Evolutionary conservation across 345 rosid species (phyloP), one percentile per base, ranked within the genome.

Genomic region (Populus euphratica): DNA sequence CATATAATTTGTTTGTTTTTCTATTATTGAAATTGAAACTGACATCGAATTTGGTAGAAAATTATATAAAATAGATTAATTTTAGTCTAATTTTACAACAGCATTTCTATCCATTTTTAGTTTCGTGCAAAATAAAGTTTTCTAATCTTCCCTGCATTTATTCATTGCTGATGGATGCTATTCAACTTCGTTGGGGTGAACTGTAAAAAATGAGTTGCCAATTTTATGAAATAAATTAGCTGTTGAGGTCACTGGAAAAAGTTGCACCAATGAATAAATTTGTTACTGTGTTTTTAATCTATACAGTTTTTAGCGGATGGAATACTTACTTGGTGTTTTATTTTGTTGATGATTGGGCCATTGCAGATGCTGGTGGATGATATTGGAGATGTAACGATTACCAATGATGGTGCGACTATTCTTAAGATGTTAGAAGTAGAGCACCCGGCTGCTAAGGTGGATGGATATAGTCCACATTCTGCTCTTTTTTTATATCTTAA

Each of bases 391-490:
- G 97, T 94, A 38, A 92, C 97, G 17, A 94, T 96, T 66, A 96
- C 99, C 9, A 91, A 94, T 76, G 99, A 96, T 44, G 98, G 99
- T 78, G 98, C 97, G 23, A 96, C 99, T 2, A 91, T 96, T 73
- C 91, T 96, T 38, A 91, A 93, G 83, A 93, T 94, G 98, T 73
- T 94, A 79, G 98, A 96, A 78, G 97, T 94, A 61, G 98, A 96
- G 86, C 99, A 92, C 83, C 98, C 99, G 2, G 97, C 99, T 82
- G 99, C 98, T 70, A 94, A 96, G 95, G 97, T 96, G 62, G 47
- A 72, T 73, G 23, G 50, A 56, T n/a, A 56, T 23, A 56, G 25
- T 52, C 20, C 12, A 1, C 27, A 20, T 81, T 73, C 70, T 52
- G 23, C 14, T 29, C 2, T 27, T 23, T 29, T 21, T 7, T 27